Conservation (phyloP, 179 eudicot species). For the Nepenthes alata region DNA sequence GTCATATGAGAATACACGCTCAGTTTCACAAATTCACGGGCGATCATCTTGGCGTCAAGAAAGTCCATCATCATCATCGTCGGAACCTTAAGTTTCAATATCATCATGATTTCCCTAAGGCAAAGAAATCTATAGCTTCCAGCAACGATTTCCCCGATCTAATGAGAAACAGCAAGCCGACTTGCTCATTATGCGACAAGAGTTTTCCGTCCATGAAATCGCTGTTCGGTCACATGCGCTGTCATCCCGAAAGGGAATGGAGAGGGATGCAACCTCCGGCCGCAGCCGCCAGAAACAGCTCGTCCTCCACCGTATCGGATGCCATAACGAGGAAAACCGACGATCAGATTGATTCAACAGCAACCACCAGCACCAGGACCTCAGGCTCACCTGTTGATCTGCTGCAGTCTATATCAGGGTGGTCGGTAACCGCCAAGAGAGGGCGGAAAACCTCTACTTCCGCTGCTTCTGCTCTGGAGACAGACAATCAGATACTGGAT, state of each 20-base stretch:
- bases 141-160: neutral
- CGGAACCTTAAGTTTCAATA: neutral
- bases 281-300: neutral
- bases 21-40: neutral
- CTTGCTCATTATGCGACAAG: conserved; percentile 3
- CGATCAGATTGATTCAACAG: neutral
- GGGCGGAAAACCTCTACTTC: neutral
- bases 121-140: neutral
- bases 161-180: neutral
- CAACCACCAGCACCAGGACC: neutral
- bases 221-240: conserved; percentile 15
- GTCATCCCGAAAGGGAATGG: conserved; percentile 11
- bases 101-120: neutral
- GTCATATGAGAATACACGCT: conserved; percentile 8
- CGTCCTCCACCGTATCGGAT: neutral
- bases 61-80: neutral
- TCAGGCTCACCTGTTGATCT: neutral
- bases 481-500: neutral
- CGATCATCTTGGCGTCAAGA: neutral
- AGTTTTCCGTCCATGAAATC: conserved; percentile 4
- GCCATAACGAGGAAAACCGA: neutral
- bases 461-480: neutral
- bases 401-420: neutral
- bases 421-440: neutral
- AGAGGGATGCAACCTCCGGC: conserved; percentile 12